Base-by-base conservation (phyloP, 176 grass and related monocot genomes). In the Oryza officinalis region DNA sequence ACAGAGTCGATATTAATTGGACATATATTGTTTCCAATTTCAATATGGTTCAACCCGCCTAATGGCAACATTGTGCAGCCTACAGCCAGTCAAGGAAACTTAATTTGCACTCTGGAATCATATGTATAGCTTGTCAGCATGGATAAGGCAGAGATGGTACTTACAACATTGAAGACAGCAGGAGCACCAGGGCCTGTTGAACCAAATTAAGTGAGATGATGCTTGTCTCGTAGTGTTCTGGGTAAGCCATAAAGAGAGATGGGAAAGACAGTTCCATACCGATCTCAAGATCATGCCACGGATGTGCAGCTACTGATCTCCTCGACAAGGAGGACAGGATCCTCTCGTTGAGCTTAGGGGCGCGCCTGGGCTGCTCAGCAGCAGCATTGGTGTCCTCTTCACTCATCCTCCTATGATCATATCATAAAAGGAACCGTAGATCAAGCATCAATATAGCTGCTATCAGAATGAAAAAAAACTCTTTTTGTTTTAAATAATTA, bases 271-370 rank as follows among this genome's bases (percentile, higher is more conserved):
- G 5, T 4, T n/a, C 10, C 59, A 6, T 74, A 96, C 93, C 93
- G 32, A 96, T 91, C 87, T 96, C 93, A 84, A 96, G 88, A 83
- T 97, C 95, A 87, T 92, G 94, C 94, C 94, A 97, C 4, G 95
- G 90, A 88, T 97, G 95, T 33, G 94, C 94, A 87, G 94, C 94
- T 33, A 97, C 90, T 1, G 94, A 92, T 77, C 94, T 91, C 85
- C 90, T 94, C 5, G 90, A 94, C 70, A 97, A 49, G 10, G 94
- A 97, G 5, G 94, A 97, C 37, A 97, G 80, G 44, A 97, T 97
- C 90, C 94, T 94, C 69, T 97, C 92, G 44, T 97, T 97, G 72
- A 97, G 90, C 64, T 84, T 89, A 64, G 95, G 92, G 4, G 90
- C 4, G 10, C 74, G 79, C 76, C 66, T 90, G 1, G 64, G 46